Conservation (phyloP, 2,329 filamentous ascomycete species). For the Berkeleyomyces basicola region DNA sequence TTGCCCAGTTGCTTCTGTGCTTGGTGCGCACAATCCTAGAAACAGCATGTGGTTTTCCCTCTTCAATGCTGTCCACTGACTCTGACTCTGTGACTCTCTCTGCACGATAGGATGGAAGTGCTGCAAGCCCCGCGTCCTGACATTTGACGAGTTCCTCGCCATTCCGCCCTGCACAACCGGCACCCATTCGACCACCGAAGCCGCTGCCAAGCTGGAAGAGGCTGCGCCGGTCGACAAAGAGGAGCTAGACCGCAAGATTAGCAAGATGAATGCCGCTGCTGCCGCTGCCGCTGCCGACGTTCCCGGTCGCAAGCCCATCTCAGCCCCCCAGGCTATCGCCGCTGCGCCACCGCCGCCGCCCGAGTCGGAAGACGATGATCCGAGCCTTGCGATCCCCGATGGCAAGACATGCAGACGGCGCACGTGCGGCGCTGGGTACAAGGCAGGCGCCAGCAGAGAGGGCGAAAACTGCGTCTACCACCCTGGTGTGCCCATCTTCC, state of each 20-base stretch:
- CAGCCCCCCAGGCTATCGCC: slow-evolving; percentile 29
- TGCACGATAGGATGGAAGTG: slow-evolving; percentile 73
- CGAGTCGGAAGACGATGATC: slow-evolving; percentile 80
- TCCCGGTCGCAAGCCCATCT: slow-evolving; percentile 24
- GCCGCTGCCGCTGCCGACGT: slow-evolving; percentile 25
- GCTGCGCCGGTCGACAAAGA: slow-evolving; percentile 30
- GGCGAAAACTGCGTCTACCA: slow-evolving; percentile 74
- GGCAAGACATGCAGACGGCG: slow-evolving; percentile 63
- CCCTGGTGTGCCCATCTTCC: slow-evolving; percentile 81
- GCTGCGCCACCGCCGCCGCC: slow-evolving; percentile 43
- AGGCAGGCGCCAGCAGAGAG: slow-evolving; percentile 40
- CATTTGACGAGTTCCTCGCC: slow-evolving; percentile 91
- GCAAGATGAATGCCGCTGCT: slow-evolving; percentile 35
- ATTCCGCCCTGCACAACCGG: slow-evolving; percentile 88
- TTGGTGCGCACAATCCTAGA: background rate
- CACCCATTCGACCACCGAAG: slow-evolving; percentile 77
- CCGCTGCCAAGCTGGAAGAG: slow-evolving; percentile 44
- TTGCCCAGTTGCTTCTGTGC: background rate
- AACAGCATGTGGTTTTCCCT: slow-evolving; percentile 10
- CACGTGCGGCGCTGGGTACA: slow-evolving; percentile 54
- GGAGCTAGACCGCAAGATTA: slow-evolving; percentile 28
- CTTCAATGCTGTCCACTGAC: background rate
- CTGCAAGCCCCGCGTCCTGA: slow-evolving; percentile 91
- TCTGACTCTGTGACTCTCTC: background rate
- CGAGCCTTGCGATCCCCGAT: slow-evolving; percentile 52